These are phyloP conservation scores for Raphanus raphanistrum DNA, from an alignment of 345 rosid genomes.

Conservation along the genomic window DNA sequence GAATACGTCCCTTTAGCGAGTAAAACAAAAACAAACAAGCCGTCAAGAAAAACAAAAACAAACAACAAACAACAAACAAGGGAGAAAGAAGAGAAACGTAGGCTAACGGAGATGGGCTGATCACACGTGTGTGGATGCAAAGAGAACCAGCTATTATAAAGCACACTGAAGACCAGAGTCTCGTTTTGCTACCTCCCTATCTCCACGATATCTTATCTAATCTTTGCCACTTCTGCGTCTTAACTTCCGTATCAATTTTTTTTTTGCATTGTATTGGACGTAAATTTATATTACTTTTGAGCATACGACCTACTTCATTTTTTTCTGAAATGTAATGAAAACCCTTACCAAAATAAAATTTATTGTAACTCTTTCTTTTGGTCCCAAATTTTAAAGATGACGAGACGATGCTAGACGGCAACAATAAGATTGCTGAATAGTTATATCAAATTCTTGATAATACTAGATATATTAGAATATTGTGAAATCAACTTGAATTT, in stretches of 20 bases:
- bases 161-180: slow-evolving; percentile 20
- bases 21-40: not conserved
- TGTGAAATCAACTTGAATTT: not conserved
- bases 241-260: not conserved
- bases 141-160: slow-evolving; percentile 9
- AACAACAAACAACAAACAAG: slow-evolving; percentile 10
- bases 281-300: no score
- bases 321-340: not conserved
- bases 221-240: slow-evolving; percentile 14
- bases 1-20: not conserved
- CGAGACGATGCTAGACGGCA: not conserved
- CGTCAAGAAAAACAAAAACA: not conserved
- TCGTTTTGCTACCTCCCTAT: slow-evolving; percentile 14
- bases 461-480: not conserved
- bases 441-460: not conserved
- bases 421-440: not conserved
- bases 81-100: slow-evolving; percentile 27
- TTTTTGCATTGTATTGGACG: no score
- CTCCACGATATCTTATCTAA: slow-evolving; percentile 5
- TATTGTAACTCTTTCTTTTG: not conserved
- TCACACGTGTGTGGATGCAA: slow-evolving; percentile 31
- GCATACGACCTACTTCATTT: not conserved
- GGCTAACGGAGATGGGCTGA: slow-evolving; percentile 13
- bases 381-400: not conserved
- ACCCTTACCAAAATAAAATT: not conserved